These are phyloP conservation scores for Penicillium malachiteum DNA, from an alignment of 495 filamentous ascomycete genomes.

Conservation along the genomic window DNA sequence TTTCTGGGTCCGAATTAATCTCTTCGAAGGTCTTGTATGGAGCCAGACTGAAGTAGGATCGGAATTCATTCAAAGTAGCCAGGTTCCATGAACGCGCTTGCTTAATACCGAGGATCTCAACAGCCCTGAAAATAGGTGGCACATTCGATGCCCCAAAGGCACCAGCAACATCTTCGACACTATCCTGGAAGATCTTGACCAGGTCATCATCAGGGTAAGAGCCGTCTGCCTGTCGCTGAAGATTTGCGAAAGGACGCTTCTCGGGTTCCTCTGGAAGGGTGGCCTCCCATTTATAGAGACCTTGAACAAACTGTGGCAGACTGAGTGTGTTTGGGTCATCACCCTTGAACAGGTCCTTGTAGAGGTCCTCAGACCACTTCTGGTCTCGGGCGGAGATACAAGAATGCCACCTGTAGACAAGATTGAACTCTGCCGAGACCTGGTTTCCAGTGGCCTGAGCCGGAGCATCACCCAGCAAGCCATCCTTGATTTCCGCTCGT, in stretches of 20 bases:
- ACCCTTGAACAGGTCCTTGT: slow-evolving; percentile 58
- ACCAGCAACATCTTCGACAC: slow-evolving; percentile 59
- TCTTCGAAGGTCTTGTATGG: slow-evolving; percentile 77
- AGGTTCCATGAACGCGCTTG: slow-evolving; percentile 82
- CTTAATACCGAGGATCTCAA: slow-evolving; percentile 85
- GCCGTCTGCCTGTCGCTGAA: slow-evolving; percentile 60
- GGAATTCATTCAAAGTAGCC: slow-evolving; percentile 83
- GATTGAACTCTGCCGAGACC: slow-evolving; percentile 75
- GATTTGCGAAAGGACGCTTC: slow-evolving; percentile 61
- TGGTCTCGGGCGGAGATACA: slow-evolving; percentile 72
- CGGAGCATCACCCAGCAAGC: slow-evolving; percentile 36
- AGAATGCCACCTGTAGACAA: slow-evolving; percentile 78
- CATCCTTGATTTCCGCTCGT: slow-evolving; percentile 52
- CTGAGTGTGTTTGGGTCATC: slow-evolving; percentile 47
- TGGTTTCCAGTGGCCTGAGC: slow-evolving; percentile 61
- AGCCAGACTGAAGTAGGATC: slow-evolving; percentile 73
- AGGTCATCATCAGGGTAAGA: slow-evolving; percentile 66
- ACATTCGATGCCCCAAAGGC: slow-evolving; percentile 74
- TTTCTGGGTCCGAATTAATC: slow-evolving; percentile 77
- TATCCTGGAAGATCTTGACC: slow-evolving; percentile 62
- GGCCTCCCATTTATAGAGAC: slow-evolving; percentile 59
- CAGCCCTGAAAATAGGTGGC: slow-evolving; percentile 65
- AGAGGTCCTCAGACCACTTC: slow-evolving; percentile 69
- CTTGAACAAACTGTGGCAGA: slow-evolving; percentile 56
- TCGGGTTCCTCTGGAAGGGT: slow-evolving; percentile 59